Evolutionary conservation across 2,329 filamentous ascomycete species (phyloP).

Genomic region (Stemphylium beticola): DNA sequence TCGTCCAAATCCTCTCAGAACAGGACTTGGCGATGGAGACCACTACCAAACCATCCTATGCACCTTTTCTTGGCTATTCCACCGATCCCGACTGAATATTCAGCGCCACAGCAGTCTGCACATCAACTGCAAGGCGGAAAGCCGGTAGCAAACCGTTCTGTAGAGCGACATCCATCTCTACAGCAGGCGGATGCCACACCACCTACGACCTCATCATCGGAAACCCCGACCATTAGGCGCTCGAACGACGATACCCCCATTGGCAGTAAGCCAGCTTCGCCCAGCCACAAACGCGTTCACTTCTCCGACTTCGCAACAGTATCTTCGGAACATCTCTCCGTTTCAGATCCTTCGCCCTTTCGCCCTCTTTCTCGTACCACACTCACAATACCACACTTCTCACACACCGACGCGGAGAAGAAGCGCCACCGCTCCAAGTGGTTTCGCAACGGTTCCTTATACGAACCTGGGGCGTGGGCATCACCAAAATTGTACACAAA

Average conservation of each 20-base stretch:
- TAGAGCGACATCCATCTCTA: no score
- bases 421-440: slow-evolving; percentile 5
- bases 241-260: background rate
- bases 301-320: slow-evolving; percentile 11
- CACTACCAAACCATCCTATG: no score
- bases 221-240: background rate
- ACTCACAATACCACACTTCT: slow-evolving; percentile 4
- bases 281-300: slow-evolving; percentile 17
- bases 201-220: slow-evolving; percentile 14
- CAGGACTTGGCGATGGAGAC: no score
- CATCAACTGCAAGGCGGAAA: no score
- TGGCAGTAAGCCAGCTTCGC: background rate
- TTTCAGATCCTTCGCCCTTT: slow-evolving; percentile 12
- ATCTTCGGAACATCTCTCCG: slow-evolving; percentile 12
- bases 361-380: background rate
- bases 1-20: no score
- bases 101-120: no score
- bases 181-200: background rate
- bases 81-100: no score
- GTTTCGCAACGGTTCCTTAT: background rate
- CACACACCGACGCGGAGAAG: slow-evolving; percentile 7
- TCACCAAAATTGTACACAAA: slow-evolving; percentile 10
- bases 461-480: slow-evolving; percentile 18
- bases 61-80: no score
- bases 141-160: no score